These are phyloP conservation scores for Parmelia sp. DNA, from an alignment of 495 filamentous ascomycete genomes.

Conservation along the genomic window DNA sequence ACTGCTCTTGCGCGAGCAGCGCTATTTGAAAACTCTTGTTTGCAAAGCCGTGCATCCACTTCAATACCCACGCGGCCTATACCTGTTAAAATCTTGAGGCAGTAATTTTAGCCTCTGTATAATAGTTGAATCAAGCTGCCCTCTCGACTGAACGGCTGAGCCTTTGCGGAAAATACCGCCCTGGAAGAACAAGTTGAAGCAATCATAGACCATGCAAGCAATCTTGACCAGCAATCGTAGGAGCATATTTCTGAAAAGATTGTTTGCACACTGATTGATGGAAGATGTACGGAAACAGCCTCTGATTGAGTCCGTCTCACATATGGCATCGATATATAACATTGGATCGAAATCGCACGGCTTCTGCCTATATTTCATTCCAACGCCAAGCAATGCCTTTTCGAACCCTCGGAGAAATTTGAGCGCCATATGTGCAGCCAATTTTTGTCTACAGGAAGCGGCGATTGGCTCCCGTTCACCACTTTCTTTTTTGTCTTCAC, in stretches of 20 bases:
- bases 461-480: not conserved
- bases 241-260: not conserved
- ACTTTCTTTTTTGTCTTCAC: slow-evolving; percentile 23
- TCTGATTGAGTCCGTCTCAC: not conserved
- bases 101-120: not conserved
- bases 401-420: not conserved
- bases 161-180: not conserved
- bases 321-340: not conserved
- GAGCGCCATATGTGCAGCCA: slow-evolving; percentile 12
- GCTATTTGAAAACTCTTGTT: not conserved
- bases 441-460: slow-evolving; percentile 1
- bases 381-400: slow-evolving; percentile 5
- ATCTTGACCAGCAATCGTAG: too few relatives aligned
- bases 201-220: not conserved
- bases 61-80: not conserved
- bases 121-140: not conserved
- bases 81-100: not conserved
- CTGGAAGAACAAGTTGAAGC: not conserved
- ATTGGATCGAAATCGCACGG: not conserved
- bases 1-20: too few relatives aligned
- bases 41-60: not conserved
- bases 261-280: not conserved
- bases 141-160: not conserved
- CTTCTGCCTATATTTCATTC: not conserved
- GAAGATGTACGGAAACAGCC: not conserved